A percentile compares a stretch with the other conserved stretches of the same genome.
phyloP scores from a whole-genome alignment of 169 alveolate species.

The Theileria orientalis region DNA sequence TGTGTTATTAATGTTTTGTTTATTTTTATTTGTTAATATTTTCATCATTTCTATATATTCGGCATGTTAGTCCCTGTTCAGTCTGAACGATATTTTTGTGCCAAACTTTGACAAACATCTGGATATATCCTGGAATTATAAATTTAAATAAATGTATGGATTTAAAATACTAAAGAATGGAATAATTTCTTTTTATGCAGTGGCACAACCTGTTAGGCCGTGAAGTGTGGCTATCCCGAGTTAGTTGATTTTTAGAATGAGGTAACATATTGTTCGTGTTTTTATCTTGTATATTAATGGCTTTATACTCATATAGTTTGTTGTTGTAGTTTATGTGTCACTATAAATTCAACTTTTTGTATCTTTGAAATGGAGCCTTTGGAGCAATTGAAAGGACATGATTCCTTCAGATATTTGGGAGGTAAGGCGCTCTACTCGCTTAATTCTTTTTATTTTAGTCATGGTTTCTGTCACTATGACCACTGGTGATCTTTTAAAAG shows the following conservation, averaged over 20 bases:
- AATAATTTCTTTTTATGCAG: too few species aligned
- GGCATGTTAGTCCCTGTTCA: too few species aligned
- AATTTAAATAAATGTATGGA: too few species aligned
- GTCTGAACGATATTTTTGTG: too few species aligned
- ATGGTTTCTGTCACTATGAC: slow-evolving; percentile 17
- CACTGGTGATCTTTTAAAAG: slow-evolving; percentile 47
- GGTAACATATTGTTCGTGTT: background rate
- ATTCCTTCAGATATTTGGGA: slow-evolving; percentile 53
- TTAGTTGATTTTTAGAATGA: background rate
- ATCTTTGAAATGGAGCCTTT: slow-evolving; percentile 32
- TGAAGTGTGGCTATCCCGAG: slow-evolving; percentile 3
- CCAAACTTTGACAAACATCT: too few species aligned
- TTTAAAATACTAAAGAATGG: too few species aligned
- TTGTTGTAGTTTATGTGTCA: background rate
- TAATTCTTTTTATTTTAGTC: slow-evolving; percentile 14
- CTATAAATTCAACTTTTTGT: background rate
- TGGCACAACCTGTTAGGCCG: background rate
- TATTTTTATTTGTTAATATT: too few species aligned
- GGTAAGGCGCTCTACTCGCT: slow-evolving; percentile 10
- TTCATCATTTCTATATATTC: too few species aligned
- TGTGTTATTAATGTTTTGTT: too few species aligned
- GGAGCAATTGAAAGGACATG: slow-evolving; percentile 43
- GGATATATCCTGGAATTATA: too few species aligned
- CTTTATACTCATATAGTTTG: background rate
- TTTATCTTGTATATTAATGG: slow-evolving; percentile 4